phyloP scores from a whole-genome alignment of 73 alveolate genomes.

The Paramecium primaurelia region DNA sequence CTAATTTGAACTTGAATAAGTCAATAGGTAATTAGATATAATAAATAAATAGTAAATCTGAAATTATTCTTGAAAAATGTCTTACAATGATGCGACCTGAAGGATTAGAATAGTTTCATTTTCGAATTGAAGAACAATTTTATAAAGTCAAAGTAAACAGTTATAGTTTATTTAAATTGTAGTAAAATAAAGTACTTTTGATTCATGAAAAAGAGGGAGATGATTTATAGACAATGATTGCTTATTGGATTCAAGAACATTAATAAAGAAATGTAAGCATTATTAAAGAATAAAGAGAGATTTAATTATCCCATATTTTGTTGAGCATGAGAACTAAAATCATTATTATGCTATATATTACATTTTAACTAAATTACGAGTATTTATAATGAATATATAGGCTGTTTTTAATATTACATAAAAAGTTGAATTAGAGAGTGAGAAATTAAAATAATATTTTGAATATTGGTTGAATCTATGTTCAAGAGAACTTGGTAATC shows the following conservation, averaged over 20 bases:
- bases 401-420: background rate
- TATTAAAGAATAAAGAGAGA: background rate
- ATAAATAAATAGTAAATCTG: background rate
- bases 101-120: background rate
- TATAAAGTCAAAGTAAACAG: background rate
- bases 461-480: slow-evolving; percentile 33
- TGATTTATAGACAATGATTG: background rate
- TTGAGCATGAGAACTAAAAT: slow-evolving; percentile 16
- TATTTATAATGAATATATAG: background rate
- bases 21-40: background rate
- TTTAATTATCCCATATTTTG: slow-evolving; percentile 30
- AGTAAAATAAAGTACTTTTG: background rate
- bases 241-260: slow-evolving; percentile 20
- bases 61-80: background rate
- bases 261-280: background rate
- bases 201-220: background rate
- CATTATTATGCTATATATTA: slow-evolving; percentile 18
- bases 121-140: background rate
- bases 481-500: slow-evolving; percentile 1
- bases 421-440: slow-evolving; percentile 38
- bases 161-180: background rate
- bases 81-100: background rate
- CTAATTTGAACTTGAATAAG: background rate
- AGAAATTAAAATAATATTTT: slow-evolving; percentile 38
- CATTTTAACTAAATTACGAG: background rate